Evolutionary conservation across 2,329 filamentous ascomycete genomes (phyloP), one percentile per base, ranked within the genome.

Genomic region (Pseudogymnoascus sp.): DNA sequence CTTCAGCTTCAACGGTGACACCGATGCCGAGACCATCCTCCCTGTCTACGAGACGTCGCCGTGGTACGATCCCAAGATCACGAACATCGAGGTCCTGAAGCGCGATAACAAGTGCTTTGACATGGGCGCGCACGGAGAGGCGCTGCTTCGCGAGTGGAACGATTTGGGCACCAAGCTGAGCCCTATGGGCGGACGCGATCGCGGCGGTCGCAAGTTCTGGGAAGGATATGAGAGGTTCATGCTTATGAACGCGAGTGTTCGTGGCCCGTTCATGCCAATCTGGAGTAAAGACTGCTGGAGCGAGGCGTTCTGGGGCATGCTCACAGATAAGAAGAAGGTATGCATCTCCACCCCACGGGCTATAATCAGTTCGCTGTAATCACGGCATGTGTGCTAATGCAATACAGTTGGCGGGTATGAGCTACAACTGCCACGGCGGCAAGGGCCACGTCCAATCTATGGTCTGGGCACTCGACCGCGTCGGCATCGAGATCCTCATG

Each of bases 401-500:
- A 5, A 25, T 27, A n/a, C 10, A 59, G 58, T 31, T 60, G 36
- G 39, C 39, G 7, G 75, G 75, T 9, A 73, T 74, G 67, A 73
- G 35, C 13, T 60, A 60, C 59, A 60, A 60, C 59, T 60, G 59
- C 29, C 39, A 60, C 29, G 40, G 36, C 25, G 59, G 39, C n/a
- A 42, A 60, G 9, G 59, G 59, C 29, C 59, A 60, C 39, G 59
- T 60, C 4, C 59, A 60, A 31, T 45, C 35, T 29, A 60, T 60
- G 59, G 40, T 48, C 15, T 60, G 59, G 59, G 59, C 59, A 25
- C 59, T 60, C 12, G 39, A 45, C 29, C 59, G 64, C 12, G 64
- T 71, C n/a, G 75, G 75, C 65, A 74, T 77, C 63, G 65, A 66
- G 7, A 58, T 74, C 27, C 66, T 77, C 1, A 70, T 77, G 33